A percentile compares a stretch with the other conserved stretches of the same genome.
These are phyloP conservation scores for Retiboletus flavoniger DNA, from an alignment of 1,284 basidiomycete species.

Conservation along the genomic window DNA sequence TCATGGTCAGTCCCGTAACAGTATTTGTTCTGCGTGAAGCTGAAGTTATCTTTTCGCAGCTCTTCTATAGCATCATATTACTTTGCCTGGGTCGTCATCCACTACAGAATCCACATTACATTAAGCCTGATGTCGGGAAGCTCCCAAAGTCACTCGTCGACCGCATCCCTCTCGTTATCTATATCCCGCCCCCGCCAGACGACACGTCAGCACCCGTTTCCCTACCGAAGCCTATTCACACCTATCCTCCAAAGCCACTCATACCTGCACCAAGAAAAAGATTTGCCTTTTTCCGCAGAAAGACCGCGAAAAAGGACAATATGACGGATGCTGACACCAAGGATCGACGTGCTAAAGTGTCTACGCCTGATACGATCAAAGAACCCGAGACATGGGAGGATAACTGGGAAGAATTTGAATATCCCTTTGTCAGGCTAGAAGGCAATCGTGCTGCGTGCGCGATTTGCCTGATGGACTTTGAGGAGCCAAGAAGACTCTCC, in stretches of 20 bases:
- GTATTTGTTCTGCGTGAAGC: not conserved
- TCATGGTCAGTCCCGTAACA: slow-evolving; percentile 56
- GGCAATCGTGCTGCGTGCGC: slow-evolving; percentile 79
- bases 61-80: slow-evolving; percentile 72
- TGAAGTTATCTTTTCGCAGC: slow-evolving; percentile 40
- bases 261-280: slow-evolving; percentile 37
- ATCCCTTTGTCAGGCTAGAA: slow-evolving; percentile 69
- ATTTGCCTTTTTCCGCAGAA: slow-evolving; percentile 52
- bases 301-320: slow-evolving; percentile 29
- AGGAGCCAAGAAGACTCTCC: slow-evolving; percentile 57
- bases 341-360: slow-evolving; percentile 20
- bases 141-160: slow-evolving; percentile 68
- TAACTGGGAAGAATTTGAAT: slow-evolving; percentile 52
- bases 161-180: slow-evolving; percentile 75
- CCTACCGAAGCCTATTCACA: slow-evolving; percentile 45
- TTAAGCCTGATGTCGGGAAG: slow-evolving; percentile 75
- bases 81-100: slow-evolving; percentile 76
- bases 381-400: slow-evolving; percentile 53
- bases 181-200: slow-evolving; percentile 74
- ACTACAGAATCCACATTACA: slow-evolving; percentile 63
- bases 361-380: slow-evolving; percentile 28
- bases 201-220: slow-evolving; percentile 40
- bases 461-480: slow-evolving; percentile 80
- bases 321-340: slow-evolving; percentile 14
- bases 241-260: slow-evolving; percentile 56